Conservation (phyloP, 768 basidiomycete genomes). For the Filobasidium wieringae region DNA sequence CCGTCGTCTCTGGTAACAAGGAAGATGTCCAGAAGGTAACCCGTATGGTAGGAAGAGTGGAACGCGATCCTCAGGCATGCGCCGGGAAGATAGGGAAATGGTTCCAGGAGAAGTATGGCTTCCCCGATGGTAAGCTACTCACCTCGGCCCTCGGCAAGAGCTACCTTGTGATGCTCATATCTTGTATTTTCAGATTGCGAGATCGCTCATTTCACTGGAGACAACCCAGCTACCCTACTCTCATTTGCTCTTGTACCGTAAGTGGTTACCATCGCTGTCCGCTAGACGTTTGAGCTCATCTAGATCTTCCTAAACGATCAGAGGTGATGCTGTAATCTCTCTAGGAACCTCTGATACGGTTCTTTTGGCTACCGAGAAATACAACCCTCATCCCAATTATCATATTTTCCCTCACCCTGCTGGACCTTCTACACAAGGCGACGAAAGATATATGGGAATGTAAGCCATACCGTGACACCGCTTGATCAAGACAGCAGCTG, state of each 20-base stretch:
- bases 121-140: constrained; percentile 51
- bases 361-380: constrained; percentile 53
- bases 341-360: constrained; percentile 82
- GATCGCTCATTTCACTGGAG: constrained; percentile 75
- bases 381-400: constrained; percentile 39
- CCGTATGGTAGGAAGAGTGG: constrained; percentile 62
- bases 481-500: not conserved
- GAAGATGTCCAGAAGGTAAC: constrained; percentile 43
- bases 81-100: constrained; percentile 52
- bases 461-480: constrained; percentile 7
- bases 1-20: constrained; percentile 53
- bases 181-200: constrained; percentile 53
- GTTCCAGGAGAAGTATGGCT: constrained; percentile 67
- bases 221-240: constrained; percentile 76
- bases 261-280: too few relatives aligned
- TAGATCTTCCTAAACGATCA: too few relatives aligned
- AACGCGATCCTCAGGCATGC: constrained; percentile 52
- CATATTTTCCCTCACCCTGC: constrained; percentile 43
- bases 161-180: not conserved
- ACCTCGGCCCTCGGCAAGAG: too few relatives aligned
- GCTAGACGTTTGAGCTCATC: too few relatives aligned
- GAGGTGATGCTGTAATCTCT: constrained; percentile 63
- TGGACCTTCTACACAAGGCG: constrained; percentile 35
- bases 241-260: constrained; percentile 32
- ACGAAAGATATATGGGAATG: constrained; percentile 57